These are phyloP conservation scores for Candida sanyaensis DNA, from an alignment of 1,139 yeast genomes.

Conservation along the genomic window DNA sequence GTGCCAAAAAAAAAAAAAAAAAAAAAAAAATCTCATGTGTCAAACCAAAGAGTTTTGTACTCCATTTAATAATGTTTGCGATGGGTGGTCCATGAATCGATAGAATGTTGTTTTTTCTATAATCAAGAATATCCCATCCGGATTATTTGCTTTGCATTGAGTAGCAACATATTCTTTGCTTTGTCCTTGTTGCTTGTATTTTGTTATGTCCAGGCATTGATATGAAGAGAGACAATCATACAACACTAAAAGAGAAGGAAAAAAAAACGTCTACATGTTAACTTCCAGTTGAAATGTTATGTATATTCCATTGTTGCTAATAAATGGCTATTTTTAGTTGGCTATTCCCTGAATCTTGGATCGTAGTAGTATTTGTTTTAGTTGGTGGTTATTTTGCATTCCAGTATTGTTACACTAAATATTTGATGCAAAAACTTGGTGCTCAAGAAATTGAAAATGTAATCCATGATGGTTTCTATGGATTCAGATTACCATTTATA, in stretches of 20 bases:
- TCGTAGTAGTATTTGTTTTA: background rate
- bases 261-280: background rate
- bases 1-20: background rate
- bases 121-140: too few species aligned
- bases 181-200: too few species aligned
- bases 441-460: conserved; percentile 18
- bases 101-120: too few species aligned
- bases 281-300: too few species aligned
- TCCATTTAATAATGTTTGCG: too few species aligned
- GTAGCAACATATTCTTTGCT: too few species aligned
- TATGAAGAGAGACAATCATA: too few species aligned
- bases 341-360: background rate
- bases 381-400: background rate
- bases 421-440: conserved; percentile 16
- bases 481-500: conserved; percentile 16
- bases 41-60: too few species aligned
- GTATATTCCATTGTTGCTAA: background rate
- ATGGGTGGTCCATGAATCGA: too few species aligned
- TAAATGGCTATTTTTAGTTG: conserved; percentile 1
- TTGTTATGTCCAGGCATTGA: too few species aligned
- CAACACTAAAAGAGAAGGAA: background rate
- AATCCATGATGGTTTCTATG: conserved; percentile 19
- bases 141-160: too few species aligned
- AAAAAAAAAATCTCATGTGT: background rate
- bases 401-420: conserved; percentile 4